These are phyloP conservation scores for Aspergillus proliferans DNA, from an alignment of 2,329 filamentous ascomycete genomes.

Conservation along the genomic window DNA sequence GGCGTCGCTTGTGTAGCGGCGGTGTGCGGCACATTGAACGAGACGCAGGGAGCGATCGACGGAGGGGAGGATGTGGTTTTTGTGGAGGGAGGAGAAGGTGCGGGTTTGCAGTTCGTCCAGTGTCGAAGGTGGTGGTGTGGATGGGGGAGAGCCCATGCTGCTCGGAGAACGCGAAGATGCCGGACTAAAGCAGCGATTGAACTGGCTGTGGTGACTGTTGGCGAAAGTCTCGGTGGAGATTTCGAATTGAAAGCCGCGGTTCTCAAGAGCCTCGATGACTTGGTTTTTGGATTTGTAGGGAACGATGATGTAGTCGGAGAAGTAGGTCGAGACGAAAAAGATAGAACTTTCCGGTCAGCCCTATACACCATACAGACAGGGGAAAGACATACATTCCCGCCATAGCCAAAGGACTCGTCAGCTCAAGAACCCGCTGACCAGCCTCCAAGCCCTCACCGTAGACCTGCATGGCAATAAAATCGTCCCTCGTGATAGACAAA, in stretches of 20 bases:
- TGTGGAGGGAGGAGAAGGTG: conserved; percentile 78
- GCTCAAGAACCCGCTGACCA: conserved; percentile 80
- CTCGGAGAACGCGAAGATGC: conserved; percentile 21
- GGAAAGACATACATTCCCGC: conserved; percentile 64
- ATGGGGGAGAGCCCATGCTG: conserved; percentile 39
- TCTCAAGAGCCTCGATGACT: conserved; percentile 70
- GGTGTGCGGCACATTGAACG: conserved; percentile 71
- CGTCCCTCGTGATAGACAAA: conserved; percentile 72
- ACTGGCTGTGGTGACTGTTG: conserved; percentile 42
- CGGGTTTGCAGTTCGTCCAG: conserved; percentile 72
- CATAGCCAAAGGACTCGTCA: conserved; percentile 83
- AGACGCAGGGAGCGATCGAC: conserved; percentile 65
- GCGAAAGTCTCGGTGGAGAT: conserved; percentile 63
- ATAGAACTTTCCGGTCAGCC: conserved; percentile 56
- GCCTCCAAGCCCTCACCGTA: conserved; percentile 86
- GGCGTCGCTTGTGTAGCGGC: conserved; percentile 35
- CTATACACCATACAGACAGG: background rate
- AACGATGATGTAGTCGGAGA: conserved; percentile 92
- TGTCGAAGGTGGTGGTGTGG: conserved; percentile 70
- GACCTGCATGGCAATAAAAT: conserved; percentile 83
- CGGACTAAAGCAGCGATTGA: conserved; percentile 31
- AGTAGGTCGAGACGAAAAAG: conserved; percentile 98
- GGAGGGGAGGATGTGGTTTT: conserved; percentile 65
- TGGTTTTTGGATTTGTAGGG: conserved; percentile 66
- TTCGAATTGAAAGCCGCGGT: conserved; percentile 78